Evolutionary conservation across 192 early-diverging fungal genomes (phyloP), one percentile per base, ranked within the genome.

Genomic region (Backusella parvicylindrica): DNA sequence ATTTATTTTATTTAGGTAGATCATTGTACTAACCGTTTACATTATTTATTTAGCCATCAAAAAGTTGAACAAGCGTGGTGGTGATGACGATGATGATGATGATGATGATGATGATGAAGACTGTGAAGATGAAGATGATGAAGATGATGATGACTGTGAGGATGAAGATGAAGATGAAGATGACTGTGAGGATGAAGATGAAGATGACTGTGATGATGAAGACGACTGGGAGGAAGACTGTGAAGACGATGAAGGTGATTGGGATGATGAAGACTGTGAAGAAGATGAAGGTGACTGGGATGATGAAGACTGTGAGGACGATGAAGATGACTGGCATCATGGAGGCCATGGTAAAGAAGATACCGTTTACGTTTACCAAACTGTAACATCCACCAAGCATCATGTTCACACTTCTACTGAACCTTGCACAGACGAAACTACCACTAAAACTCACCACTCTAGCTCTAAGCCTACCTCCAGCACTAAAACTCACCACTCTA

Each of bases 341-440:
- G 49, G 50, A 32, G 56, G 56, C 21, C 36, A 56, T 4, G 72
- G 11, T 9, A 38, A 64, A 0, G 36, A 64, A 16, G 37, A 28
- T 3, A 64, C 40, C 7, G 16, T 72, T 2, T 72, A 72, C 33
- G 71, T 72, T n/a, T 72, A 72, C 35, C 15, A 72, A 12, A 72
- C 71, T 3, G 53, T 72, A 15, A 33, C 71, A 23, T 8, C 32
- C 15, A 67, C 32, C 32, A 67, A 31, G 8, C 30, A 35, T 7
- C 26, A 32, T 33, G 12, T 30, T 35, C 64, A 33, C 56, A 63
- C 56, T 63, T n/a, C n/a, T n/a, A n/a, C n/a, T n/a, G n/a, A n/a
- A n/a, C n/a, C n/a, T n/a, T n/a, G n/a, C n/a, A n/a, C n/a, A n/a
- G n/a, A n/a, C n/a, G n/a, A n/a, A n/a, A n/a, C n/a, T n/a, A n/a